Conservation (phyloP, 768 basidiomycete genomes). For the Tulasnella sp. region DNA sequence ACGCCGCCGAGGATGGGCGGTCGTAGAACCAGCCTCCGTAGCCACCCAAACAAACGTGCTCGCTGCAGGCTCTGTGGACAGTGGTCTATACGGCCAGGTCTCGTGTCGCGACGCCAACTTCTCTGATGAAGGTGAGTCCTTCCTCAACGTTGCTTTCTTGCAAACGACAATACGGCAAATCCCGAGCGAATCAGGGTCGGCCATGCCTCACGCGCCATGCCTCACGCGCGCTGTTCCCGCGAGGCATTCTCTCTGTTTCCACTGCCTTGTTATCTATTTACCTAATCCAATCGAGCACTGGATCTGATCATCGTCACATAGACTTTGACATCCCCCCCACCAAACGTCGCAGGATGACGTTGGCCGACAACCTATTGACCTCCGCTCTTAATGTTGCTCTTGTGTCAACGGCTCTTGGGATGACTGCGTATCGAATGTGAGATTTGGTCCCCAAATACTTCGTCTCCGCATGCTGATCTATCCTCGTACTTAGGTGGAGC, state of each 20-base stretch:
- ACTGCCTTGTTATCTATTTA: no score
- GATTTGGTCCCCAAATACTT: slow-evolving; percentile 22
- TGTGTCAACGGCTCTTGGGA: slow-evolving; percentile 76
- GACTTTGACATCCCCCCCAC: slow-evolving; percentile 37
- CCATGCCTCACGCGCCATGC: no score
- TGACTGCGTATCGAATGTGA: slow-evolving; percentile 79
- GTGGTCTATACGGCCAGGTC: neutral
- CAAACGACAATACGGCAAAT: no score
- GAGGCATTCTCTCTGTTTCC: no score
- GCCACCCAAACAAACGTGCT: neutral
- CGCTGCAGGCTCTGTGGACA: neutral
- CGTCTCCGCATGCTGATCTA: neutral
- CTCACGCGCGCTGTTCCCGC: no score
- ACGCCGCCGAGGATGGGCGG: slow-evolving; percentile 4
- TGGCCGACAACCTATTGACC: slow-evolving; percentile 74
- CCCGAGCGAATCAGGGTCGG: no score
- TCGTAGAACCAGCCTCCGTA: neutral
- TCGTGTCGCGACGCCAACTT: neutral
- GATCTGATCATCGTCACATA: no score
- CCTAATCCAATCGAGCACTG: no score
- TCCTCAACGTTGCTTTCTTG: neutral
- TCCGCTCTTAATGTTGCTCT: slow-evolving; percentile 78
- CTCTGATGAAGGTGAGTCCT: neutral
- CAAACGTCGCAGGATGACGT: slow-evolving; percentile 62
- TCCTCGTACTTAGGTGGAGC: slow-evolving; percentile 49